Percentiles rank a stretch among this genome's conserved stretches.
Evolutionary conservation across 1,284 basidiomycete genomes (phyloP).

Genomic region (Boletus mariae): DNA sequence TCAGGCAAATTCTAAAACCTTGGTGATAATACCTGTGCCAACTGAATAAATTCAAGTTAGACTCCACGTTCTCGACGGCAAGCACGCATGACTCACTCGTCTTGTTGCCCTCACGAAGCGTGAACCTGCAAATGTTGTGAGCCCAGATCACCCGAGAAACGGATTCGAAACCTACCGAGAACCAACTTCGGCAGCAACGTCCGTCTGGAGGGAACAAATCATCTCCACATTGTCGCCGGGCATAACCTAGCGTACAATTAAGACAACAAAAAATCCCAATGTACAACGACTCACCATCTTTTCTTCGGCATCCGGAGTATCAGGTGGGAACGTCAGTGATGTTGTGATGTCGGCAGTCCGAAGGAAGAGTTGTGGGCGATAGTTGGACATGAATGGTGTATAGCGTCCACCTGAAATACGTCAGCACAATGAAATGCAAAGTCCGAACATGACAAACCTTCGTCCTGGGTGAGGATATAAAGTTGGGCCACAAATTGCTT

Average conservation of each 20-base stretch:
- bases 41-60: conserved; percentile 43
- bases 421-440: background rate
- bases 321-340: conserved; percentile 83
- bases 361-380: conserved; percentile 95
- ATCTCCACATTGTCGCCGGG: conserved; percentile 98
- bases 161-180: conserved; percentile 55
- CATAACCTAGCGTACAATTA: conserved; percentile 70
- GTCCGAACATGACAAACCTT: conserved; percentile 36
- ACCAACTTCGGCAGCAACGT: conserved; percentile 90
- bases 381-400: conserved; percentile 96
- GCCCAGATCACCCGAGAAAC: background rate
- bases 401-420: conserved; percentile 71
- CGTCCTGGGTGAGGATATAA: conserved; percentile 95
- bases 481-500: conserved; percentile 94
- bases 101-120: conserved; percentile 94
- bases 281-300: conserved; percentile 60
- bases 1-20: conserved; percentile 56
- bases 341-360: conserved; percentile 95
- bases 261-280: background rate
- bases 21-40: conserved; percentile 88
- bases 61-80: background rate
- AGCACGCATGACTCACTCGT: conserved; percentile 58
- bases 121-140: conserved; percentile 58
- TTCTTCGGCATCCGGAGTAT: conserved; percentile 69
- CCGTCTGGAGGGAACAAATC: conserved; percentile 80